phyloP scores from a whole-genome alignment of 768 basidiomycete species.

The Leccinum aurantiacum region DNA sequence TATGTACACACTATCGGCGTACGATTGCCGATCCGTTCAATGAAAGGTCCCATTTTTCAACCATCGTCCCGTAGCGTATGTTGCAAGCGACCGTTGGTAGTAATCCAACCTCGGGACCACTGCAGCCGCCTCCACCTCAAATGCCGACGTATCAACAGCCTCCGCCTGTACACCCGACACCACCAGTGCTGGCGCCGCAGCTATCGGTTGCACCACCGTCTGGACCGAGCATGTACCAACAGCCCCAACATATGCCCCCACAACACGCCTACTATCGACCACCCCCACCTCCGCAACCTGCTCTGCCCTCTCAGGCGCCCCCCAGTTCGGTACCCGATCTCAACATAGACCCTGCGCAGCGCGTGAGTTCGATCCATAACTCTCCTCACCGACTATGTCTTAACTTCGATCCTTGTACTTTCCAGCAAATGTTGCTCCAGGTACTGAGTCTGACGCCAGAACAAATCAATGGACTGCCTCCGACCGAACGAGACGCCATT shows the following conservation, averaged over 20 bases:
- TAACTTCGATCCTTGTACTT: not conserved
- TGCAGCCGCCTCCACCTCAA: conserved; percentile 34
- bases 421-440: conserved; percentile 80
- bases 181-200: conserved; percentile 34
- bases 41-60: conserved; percentile 7
- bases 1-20: conserved; percentile 22
- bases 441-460: conserved; percentile 79
- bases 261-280: conserved; percentile 35
- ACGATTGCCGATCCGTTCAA: conserved; percentile 2
- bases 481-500: conserved; percentile 75
- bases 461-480: conserved; percentile 80
- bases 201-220: conserved; percentile 32
- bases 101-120: conserved; percentile 27
- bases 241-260: conserved; percentile 31
- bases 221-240: conserved; percentile 32
- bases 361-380: conserved; percentile 34
- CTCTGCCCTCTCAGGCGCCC: conserved; percentile 30
- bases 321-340: conserved; percentile 36
- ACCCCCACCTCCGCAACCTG: conserved; percentile 32
- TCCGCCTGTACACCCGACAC: conserved; percentile 33
- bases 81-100: conserved; percentile 43
- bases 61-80: conserved; percentile 44
- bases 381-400: not conserved
- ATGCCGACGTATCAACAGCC: conserved; percentile 32
- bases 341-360: conserved; percentile 50